A percentile compares a stretch with the other conserved stretches of the same genome.
phyloP scores from a whole-genome alignment of 2,329 filamentous ascomycete genomes.

The Ascochyta viciae-villosae region DNA sequence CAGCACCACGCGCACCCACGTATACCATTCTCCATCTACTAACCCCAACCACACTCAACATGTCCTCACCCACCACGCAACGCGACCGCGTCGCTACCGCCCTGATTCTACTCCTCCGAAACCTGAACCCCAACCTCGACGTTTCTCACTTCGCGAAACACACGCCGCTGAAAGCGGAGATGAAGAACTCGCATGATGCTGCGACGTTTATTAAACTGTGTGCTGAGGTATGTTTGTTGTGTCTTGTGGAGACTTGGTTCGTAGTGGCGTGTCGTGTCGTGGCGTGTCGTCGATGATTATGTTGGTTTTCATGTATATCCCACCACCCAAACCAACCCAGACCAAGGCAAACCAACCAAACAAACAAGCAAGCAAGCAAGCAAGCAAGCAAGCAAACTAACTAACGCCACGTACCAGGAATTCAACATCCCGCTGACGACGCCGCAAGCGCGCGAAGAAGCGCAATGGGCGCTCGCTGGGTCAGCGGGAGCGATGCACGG shows the following conservation, averaged over 20 bases:
- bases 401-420: neutral
- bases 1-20: no score
- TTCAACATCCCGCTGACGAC: neutral
- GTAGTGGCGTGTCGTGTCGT: no score
- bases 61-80: neutral
- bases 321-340: no score
- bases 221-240: no score
- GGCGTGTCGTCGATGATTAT: no score
- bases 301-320: no score
- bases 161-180: conserved; percentile 8
- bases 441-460: conserved; percentile 3
- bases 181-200: conserved; percentile 4
- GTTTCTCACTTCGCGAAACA: conserved; percentile 5
- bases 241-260: no score
- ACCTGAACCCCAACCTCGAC: conserved; percentile 8
- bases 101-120: conserved; percentile 2
- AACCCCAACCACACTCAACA: neutral
- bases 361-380: no score
- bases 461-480: conserved; percentile 10
- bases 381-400: no score
- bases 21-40: no score
- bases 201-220: conserved; percentile 3
- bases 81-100: conserved; percentile 6
- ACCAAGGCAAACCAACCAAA: no score
- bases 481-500: conserved; percentile 9